These are phyloP conservation scores for Sphaerostilbella broomeana DNA, from an alignment of 2,329 filamentous ascomycete genomes.

Conservation along the genomic window DNA sequence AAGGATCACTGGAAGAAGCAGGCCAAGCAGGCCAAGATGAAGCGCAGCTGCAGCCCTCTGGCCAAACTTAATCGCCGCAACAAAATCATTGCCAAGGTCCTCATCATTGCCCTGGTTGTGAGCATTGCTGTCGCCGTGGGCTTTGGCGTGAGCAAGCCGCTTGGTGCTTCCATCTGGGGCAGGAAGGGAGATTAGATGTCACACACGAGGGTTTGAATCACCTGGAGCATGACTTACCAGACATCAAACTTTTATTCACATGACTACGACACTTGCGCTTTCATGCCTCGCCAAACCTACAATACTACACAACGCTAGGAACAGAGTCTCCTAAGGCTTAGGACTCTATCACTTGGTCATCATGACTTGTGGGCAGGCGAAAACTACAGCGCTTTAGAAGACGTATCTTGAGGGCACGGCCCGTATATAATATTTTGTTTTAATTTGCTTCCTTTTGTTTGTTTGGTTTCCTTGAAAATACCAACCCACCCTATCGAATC, in stretches of 20 bases:
- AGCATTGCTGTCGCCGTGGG: constrained; percentile 50
- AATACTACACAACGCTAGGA: no score
- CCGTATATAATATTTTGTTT: no score
- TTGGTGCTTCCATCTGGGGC: constrained; percentile 54
- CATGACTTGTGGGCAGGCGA: no score
- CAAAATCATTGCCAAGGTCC: constrained; percentile 48
- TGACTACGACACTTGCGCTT: no score
- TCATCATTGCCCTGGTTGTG: constrained; percentile 45
- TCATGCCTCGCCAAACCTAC: no score
- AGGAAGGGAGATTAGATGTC: constrained; percentile 17
- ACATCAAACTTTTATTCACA: not conserved
- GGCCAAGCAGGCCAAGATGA: constrained; percentile 50
- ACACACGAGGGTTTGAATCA: not conserved
- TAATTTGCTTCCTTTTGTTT: constrained; percentile 12
- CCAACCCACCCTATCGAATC: constrained; percentile 11
- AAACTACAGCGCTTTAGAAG: no score
- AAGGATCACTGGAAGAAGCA: constrained; percentile 54
- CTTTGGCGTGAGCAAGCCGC: constrained; percentile 54
- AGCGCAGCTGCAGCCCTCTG: constrained; percentile 46
- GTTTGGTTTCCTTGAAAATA: constrained; percentile 10
- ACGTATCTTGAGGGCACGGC: no score
- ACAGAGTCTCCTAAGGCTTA: no score
- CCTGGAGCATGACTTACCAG: not conserved
- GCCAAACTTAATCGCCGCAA: constrained; percentile 48
- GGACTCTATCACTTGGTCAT: no score